phyloP scores from a whole-genome alignment of 139 green algal genomes.

The Desmodesmus armatus region DNA sequence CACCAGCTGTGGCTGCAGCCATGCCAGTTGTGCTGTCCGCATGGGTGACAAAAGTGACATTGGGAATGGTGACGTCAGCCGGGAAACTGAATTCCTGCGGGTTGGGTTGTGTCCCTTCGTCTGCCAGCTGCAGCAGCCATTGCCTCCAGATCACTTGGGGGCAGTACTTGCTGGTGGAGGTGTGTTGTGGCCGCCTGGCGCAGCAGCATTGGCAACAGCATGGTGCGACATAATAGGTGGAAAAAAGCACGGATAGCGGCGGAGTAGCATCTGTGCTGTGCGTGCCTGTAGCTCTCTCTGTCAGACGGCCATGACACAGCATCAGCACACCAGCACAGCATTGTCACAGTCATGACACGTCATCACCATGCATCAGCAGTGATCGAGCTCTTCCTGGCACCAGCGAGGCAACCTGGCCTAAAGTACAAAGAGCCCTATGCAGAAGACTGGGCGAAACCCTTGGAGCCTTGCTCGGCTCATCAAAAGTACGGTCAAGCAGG shows the following conservation, averaged over 20 bases:
- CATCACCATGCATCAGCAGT: too few relatives aligned
- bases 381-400: too few relatives aligned
- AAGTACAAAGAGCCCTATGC: too few relatives aligned
- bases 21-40: not conserved
- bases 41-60: too few relatives aligned
- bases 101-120: constrained; percentile 1
- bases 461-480: too few relatives aligned
- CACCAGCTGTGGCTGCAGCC: constrained; percentile 33
- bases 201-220: not conserved
- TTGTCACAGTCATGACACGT: too few relatives aligned
- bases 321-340: not conserved
- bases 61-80: not conserved
- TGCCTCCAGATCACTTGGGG: constrained; percentile 39
- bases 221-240: not conserved
- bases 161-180: constrained; percentile 6
- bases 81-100: not conserved
- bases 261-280: not conserved
- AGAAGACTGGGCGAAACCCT: too few relatives aligned
- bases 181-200: constrained; percentile 19
- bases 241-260: not conserved
- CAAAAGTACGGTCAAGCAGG: too few relatives aligned
- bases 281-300: not conserved
- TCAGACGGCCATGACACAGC: not conserved
- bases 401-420: too few relatives aligned
- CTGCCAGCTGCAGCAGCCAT: constrained; percentile 40